Conservation (phyloP, 2,329 filamentous ascomycete genomes). For the Fusarium sororula region DNA sequence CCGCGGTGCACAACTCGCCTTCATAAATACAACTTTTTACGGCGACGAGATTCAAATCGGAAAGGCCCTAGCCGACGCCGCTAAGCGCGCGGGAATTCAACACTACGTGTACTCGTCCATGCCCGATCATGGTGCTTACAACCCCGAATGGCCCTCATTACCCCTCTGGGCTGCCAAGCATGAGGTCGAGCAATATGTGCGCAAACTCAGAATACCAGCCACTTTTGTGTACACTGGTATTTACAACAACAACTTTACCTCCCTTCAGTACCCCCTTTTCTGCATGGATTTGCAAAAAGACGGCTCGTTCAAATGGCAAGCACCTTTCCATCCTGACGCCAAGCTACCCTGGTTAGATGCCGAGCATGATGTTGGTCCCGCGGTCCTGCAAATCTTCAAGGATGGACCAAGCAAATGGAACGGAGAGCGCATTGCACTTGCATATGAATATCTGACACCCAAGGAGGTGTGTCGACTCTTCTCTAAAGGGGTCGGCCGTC, state of each 20-base stretch:
- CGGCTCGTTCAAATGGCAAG: constrained; percentile 90
- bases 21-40: constrained; percentile 98
- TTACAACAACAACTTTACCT: constrained; percentile 99
- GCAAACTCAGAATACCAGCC: constrained; percentile 81
- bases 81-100: constrained; percentile 82
- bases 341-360: constrained; percentile 95
- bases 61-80: constrained; percentile 86
- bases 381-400: constrained; percentile 93
- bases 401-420: constrained; percentile 89
- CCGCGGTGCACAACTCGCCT: constrained; percentile 84
- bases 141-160: constrained; percentile 79
- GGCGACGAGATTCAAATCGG: constrained; percentile 94
- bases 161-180: constrained; percentile 95
- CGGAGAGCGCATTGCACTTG: constrained; percentile 79
- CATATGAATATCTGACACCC: constrained; percentile 89
- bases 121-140: constrained; percentile 90
- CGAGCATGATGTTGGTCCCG: constrained; percentile 94
- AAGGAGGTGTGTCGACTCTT: constrained; percentile 84
- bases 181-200: constrained; percentile 89
- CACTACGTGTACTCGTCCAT: constrained; percentile 98
- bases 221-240: constrained; percentile 97
- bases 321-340: constrained; percentile 89
- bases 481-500: constrained; percentile 77
- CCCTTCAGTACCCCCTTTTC: constrained; percentile 89
- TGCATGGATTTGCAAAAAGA: constrained; percentile 90